Evolutionary conservation across 768 basidiomycete genomes (phyloP).

Genomic region (Mycena latifolia): DNA sequence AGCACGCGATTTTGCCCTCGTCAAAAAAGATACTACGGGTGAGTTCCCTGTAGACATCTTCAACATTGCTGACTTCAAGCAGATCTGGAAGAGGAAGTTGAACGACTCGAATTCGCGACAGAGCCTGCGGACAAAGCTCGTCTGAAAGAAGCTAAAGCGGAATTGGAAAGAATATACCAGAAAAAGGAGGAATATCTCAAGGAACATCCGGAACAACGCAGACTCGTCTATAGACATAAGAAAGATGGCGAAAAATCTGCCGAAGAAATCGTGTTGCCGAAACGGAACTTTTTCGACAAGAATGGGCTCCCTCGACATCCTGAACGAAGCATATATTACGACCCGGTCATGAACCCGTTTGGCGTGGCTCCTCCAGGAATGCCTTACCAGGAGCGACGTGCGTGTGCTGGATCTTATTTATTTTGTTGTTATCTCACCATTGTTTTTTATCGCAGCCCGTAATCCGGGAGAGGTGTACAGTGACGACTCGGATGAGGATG

Average conservation of each 20-base stretch:
- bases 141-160: conserved; percentile 77
- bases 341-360: conserved; percentile 92
- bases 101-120: conserved; percentile 66
- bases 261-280: conserved; percentile 54
- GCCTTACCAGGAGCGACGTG: conserved; percentile 93
- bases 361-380: conserved; percentile 96
- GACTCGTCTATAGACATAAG: conserved; percentile 79
- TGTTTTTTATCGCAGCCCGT: conserved; percentile 57
- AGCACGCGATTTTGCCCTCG: conserved; percentile 87
- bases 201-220: conserved; percentile 93
- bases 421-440: conserved; percentile 19
- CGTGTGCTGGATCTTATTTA: conserved; percentile 45
- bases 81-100: conserved; percentile 90
- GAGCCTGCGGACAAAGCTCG: conserved; percentile 72
- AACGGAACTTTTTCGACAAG: conserved; percentile 82
- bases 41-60: conserved; percentile 26
- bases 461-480: conserved; percentile 72
- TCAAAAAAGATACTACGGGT: conserved; percentile 96
- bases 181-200: conserved; percentile 94
- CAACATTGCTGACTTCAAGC: neutral
- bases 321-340: conserved; percentile 93
- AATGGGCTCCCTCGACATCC: conserved; percentile 90
- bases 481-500: conserved; percentile 65
- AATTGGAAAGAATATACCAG: conserved; percentile 83
- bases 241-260: conserved; percentile 57